Evolutionary conservation across 768 basidiomycete species (phyloP), one percentile per base, ranked within the genome.

Genomic region (Phaffia tasmanica): DNA sequence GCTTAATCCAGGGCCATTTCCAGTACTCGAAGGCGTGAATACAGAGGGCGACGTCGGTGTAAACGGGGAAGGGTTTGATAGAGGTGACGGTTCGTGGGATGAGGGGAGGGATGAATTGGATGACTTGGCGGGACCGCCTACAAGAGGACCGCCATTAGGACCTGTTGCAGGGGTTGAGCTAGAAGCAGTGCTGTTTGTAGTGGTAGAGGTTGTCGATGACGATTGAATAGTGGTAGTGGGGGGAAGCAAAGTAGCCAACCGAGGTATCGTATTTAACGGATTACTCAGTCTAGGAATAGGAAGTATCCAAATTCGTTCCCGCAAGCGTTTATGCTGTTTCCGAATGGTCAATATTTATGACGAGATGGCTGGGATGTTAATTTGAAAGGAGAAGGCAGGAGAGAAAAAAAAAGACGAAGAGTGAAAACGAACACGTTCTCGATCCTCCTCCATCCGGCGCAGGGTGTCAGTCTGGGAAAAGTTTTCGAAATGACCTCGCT

Each of bases 401-500:
- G n/a, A 53, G 48, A n/a, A 21, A 15, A 15, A n/a, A 27, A 53
- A 16, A 27, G 1, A 15, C 4, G 54, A 18, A 53, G 5, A 57
- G 35, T 29, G 48, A n/a, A 53, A 27, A 69, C 77, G 50, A 58
- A 78, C 78, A 49, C 92, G 83, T 72, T 93, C 91, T 1, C 90
- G 81, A 75, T 93, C 91, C 71, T 93, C 90, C 75, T 94, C 89
- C 70, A 94, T 90, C 16, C 89, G 85, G 67, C 86, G 85, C 73
- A 89, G 81, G 32, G 89, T 82, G 61, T 92, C 89, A n/a, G 78
- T 76, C 11, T 82, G 81, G 1, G 84, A 80, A 58, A 87, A 80
- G 51, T 72, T 72, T 23, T 71, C 69, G 56, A 70, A 63, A 29
- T 60, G 6, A 70, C 50, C 19, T 53, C 58, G 11, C 72, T 62